Evolutionary conservation across 345 rosid species (phyloP).

Genomic region (Adansonia digitata): DNA sequence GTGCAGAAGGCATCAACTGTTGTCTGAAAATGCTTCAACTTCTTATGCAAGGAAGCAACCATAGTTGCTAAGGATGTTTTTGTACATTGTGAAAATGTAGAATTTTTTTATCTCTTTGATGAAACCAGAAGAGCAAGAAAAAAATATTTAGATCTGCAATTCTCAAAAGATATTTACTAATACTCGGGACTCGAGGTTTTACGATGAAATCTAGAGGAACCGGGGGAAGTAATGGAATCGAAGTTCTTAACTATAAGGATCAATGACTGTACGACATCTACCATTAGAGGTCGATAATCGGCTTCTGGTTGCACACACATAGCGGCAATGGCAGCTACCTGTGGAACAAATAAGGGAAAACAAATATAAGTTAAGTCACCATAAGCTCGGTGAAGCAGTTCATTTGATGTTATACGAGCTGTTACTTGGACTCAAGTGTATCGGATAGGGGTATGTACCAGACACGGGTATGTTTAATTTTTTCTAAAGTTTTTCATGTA

Average conservation of each 20-base stretch:
- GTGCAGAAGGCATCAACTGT: no score
- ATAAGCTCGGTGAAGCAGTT: neutral
- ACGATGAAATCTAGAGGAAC: conserved; percentile 39
- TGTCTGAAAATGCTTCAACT: no score
- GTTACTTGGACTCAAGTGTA: no score
- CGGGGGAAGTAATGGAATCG: conserved; percentile 30
- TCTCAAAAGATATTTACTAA: conserved; percentile 1
- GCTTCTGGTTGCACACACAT: conserved; percentile 88
- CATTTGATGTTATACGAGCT: neutral
- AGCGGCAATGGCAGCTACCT: conserved; percentile 97
- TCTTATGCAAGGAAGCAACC: neutral
- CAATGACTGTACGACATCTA: conserved; percentile 85
- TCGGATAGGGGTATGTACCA: no score
- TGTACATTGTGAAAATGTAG: neutral
- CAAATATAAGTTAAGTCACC: neutral
- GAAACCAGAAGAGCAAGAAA: neutral
- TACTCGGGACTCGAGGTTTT: conserved; percentile 27
- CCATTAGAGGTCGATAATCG: conserved; percentile 84
- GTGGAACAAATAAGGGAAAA: neutral
- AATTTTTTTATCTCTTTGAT: neutral
- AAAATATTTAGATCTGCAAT: neutral
- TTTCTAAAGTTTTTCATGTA: no score
- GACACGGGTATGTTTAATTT: no score
- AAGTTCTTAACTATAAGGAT: conserved; percentile 64
- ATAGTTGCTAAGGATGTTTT: neutral